These are phyloP conservation scores for Forsythia viridissima DNA, from an alignment of 257 asterid species.

Conservation along the genomic window DNA sequence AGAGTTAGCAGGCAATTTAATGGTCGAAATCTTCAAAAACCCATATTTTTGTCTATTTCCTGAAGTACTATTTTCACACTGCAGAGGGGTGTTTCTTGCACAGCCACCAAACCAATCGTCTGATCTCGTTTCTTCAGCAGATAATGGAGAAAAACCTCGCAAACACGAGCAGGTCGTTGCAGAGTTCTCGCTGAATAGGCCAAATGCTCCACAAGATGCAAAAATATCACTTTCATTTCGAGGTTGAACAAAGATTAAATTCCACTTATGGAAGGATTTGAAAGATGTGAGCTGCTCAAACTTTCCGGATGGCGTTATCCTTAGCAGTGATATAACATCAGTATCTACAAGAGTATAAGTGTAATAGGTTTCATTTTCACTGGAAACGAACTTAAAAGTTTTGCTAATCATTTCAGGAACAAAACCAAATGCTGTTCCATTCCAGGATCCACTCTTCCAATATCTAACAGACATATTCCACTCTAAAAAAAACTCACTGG, in stretches of 20 bases:
- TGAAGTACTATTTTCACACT: conserved; percentile 24
- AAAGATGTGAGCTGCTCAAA: conserved; percentile 22
- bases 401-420: conserved; percentile 28
- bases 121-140: background rate
- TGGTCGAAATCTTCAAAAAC: conserved; percentile 16
- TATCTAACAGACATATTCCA: conserved; percentile 39
- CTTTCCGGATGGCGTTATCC: conserved; percentile 28
- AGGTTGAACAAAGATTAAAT: background rate
- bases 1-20: conserved; percentile 24
- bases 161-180: conserved; percentile 31
- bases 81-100: conserved; percentile 28
- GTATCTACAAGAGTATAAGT: conserved; percentile 4
- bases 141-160: conserved; percentile 26
- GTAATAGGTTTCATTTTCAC: conserved; percentile 21
- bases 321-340: conserved; percentile 18
- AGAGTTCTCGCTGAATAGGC: conserved; percentile 3
- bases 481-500: background rate
- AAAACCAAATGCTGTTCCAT: conserved; percentile 15
- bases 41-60: conserved; percentile 17
- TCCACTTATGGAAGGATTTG: conserved; percentile 5
- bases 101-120: conserved; percentile 22
- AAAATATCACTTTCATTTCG: background rate
- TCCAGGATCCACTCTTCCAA: conserved; percentile 34
- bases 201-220: conserved; percentile 39
- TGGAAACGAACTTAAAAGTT: background rate